Evolutionary conservation across 306 rosid genomes (phyloP), one percentile per base, ranked within the genome.

Genomic region (Argentina anserina): DNA sequence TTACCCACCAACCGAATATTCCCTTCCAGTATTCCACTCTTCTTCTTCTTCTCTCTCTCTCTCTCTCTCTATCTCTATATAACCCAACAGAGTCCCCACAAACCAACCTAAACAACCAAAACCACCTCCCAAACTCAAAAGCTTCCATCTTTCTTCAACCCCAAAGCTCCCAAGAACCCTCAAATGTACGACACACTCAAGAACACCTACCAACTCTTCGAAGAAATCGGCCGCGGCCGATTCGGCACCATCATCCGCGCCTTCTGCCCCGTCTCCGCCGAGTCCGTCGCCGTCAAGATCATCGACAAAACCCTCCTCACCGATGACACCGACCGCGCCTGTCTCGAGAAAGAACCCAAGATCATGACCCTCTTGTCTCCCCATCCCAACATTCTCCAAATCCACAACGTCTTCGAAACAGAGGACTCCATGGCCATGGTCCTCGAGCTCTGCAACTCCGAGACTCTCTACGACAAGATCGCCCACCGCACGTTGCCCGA

Each of bases 141-240:
- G 28, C 34, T 70, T 70, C 52, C 11, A 55, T 55, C 60, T 53
- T 23, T n/a, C n/a, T n/a, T n/a, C n/a, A n/a, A n/a, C n/a, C n/a
- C n/a, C n/a, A n/a, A n/a, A n/a, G n/a, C n/a, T 18, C 53, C 23
- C 61, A 34, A 63, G 0, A 26, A 7, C 65, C 8, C 42, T 1
- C 56, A 62, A 69, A 92, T 94, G 97, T 76, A 84, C 34, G 85
- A 84, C 63, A 81, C 81, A 36, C 70, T 82, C 60, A 81, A 72
- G 42, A 75, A 67, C 14, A 71, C 83, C 17, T 92, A 90, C 88
- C 80, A 87, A 73, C 41, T 83, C 37, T 42, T 78, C n/a, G 88
- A 92, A 33, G 96, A 90, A 68, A 82, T 92, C 40, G 98, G 97
- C 7, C 87, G 94, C 2, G 98, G 96, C 6, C 72, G 83, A 3